A percentile compares a stretch with the other conserved stretches of the same genome.
phyloP scores from a whole-genome alignment of 441 rosid species.

The Bruguiera hainesii region DNA sequence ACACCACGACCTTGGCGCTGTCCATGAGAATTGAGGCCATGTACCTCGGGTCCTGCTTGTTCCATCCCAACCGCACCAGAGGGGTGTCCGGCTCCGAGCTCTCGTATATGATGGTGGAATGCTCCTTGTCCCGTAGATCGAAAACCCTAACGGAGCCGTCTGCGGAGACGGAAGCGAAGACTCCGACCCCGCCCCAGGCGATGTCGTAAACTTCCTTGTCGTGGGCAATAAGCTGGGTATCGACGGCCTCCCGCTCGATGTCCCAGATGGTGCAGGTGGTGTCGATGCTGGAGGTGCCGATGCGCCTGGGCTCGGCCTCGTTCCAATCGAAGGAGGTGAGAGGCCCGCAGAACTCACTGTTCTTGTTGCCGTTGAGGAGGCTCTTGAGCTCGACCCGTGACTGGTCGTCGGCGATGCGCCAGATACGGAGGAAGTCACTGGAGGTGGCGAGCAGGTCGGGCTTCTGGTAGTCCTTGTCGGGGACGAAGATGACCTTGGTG shows the following conservation, averaged over 20 bases:
- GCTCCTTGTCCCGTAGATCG: conserved; percentile 91
- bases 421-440: conserved; percentile 83
- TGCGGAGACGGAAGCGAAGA: conserved; percentile 93
- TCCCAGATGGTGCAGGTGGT: conserved; percentile 99
- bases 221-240: conserved; percentile 90
- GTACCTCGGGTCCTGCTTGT: conserved; percentile 97
- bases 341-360: conserved; percentile 86
- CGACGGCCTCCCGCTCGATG: conserved; percentile 82
- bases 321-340: conserved; percentile 94
- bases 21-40: conserved; percentile 99
- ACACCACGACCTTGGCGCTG: conserved; percentile 87
- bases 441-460: conserved; percentile 92
- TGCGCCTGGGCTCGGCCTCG: conserved; percentile 87
- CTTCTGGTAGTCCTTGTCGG: conserved; percentile 83
- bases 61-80: conserved; percentile 88
- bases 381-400: conserved; percentile 64
- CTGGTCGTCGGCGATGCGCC: conserved; percentile 75
- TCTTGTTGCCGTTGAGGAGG: conserved; percentile 76
- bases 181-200: conserved; percentile 99
- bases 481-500: conserved; percentile 83
- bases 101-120: conserved; percentile 89
- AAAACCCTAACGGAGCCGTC: conserved; percentile 96
- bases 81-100: conserved; percentile 96
- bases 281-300: conserved; percentile 84
- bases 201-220: conserved; percentile 95